Base-by-base conservation (phyloP, 306 rosid genomes). In the Gillenia trifoliata region DNA sequence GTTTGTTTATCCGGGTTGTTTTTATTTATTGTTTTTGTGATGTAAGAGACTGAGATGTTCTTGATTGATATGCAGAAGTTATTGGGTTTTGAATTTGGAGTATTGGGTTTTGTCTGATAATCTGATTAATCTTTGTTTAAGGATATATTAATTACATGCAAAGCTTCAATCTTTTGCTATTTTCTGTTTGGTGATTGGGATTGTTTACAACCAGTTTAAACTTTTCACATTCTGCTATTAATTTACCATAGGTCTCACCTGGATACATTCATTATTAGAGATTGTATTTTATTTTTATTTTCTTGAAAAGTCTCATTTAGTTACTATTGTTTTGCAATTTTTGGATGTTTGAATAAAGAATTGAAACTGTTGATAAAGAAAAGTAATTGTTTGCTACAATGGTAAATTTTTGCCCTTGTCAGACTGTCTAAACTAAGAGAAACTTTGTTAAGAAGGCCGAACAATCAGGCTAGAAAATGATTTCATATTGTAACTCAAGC, bases 1-100 rank as follows among this genome's bases (percentile, higher is more conserved):
- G 50, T 55, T 54, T 5, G 11, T 56, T 5, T 22, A 47, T 72
- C 77, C 72, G 73, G 68, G 68, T 54, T 72, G 59, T 22, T 38
- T 41, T 33, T 34, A 23, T 33, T 33, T 20, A 0, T 78, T 66
- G 65, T 36, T 64, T 64, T 43, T 52, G 3, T 62, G 5, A 30
- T 36, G 29, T 12, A 56, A 60, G 40, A 20, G 12, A 26, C 19
- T 55, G 10, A 15, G 19, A 54, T 22, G 38, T 49, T 70, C n/a
- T 55, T 15, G 66, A 71, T 71, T 56, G 52, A 36, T 56, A 7
- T 23, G 11, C 25, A 71, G 11, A 38, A 62, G 22, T 17, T 16
- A 40, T 26, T 55, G 33, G 11, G 17, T 71, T 70, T 36, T 40
- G 33, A 12, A 23, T 34, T 36, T 30, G 33, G 34, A 22, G 26